Evolutionary conservation across 371 early-diverging fungal genomes (phyloP), one percentile per base, ranked within the genome.

Genomic region (Mucor velutinosus): DNA sequence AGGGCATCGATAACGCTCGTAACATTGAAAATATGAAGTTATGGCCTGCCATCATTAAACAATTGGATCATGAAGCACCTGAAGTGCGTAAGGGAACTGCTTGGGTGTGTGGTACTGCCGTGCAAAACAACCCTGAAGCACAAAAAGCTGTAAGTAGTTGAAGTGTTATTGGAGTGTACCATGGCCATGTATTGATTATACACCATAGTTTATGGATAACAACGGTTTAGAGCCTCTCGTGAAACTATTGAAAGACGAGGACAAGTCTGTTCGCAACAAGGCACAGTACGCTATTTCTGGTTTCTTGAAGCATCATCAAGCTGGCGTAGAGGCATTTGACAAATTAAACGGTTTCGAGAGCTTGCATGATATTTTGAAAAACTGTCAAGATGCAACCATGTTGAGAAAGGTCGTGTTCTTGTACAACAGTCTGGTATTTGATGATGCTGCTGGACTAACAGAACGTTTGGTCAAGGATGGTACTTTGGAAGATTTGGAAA

Each of bases 1-100:
- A 96, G 75, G 91, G 92, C 62, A 90, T 96, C 51, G 98, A 98
- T 79, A 98, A 98, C 71, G 99, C 99, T 17, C 89, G 84, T 65
- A 94, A 97, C 74, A 78, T 98, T 59, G 87, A 89, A 63, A 90
- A 93, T n/a, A 87, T 97, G 76, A 87, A 88, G 29, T 81, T 98
- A 65, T 98, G 98, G 97, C 86, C 87, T 43, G 87, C 88, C 11
- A 75, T 98, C 19, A 64, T 96, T 51, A 76, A 74, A 6, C 81
- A 90, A 35, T 70, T 93, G 59, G 67, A 70, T 21, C 78, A 84
- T 47, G 60, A 76, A 23, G 86, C 91, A 56, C 76, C 85, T 0
- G 76, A 76, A 57, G 71, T 96, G 19, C 88, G 96, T 41, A 84
- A 84, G 64, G 91, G 88, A 33, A 89, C 90, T 5, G 90, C 91